phyloP scores from a whole-genome alignment of 129 eudicot species.

The Arctium minus region DNA sequence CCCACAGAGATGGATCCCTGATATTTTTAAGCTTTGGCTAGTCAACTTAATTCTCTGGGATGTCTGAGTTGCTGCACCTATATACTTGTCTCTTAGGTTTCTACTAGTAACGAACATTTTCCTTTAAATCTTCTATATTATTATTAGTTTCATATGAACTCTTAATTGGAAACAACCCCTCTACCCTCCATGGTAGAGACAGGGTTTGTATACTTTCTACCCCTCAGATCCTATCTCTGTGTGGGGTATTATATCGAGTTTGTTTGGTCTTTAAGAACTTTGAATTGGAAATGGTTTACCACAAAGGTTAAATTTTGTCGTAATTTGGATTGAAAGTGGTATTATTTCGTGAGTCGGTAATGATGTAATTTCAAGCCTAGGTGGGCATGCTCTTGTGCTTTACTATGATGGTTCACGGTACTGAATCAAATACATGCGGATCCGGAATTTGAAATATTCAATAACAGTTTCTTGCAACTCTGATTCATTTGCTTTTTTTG shows the following conservation, averaged over 20 bases:
- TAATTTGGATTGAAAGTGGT: constrained; percentile 1
- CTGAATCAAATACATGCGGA: not conserved
- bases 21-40: not conserved
- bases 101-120: too few species aligned
- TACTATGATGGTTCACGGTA: not conserved
- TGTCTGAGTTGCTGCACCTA: too few species aligned
- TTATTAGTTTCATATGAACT: too few species aligned
- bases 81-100: too few species aligned
- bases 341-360: too few species aligned
- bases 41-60: too few species aligned
- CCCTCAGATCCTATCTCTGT: too few species aligned
- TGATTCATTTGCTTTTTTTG: not conserved
- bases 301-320: not conserved
- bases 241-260: not conserved
- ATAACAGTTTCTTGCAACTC: not conserved
- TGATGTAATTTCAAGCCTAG: too few species aligned
- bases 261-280: not conserved
- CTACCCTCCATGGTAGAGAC: too few species aligned
- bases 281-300: not conserved
- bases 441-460: not conserved
- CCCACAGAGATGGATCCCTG: not conserved
- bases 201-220: too few species aligned
- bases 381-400: not conserved
- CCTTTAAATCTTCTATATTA: too few species aligned
- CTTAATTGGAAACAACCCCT: too few species aligned